Evolutionary conservation across 129 eudicot genomes (phyloP), one percentile per base, ranked within the genome.

Genomic region (Centrapalus pauciflorus): DNA sequence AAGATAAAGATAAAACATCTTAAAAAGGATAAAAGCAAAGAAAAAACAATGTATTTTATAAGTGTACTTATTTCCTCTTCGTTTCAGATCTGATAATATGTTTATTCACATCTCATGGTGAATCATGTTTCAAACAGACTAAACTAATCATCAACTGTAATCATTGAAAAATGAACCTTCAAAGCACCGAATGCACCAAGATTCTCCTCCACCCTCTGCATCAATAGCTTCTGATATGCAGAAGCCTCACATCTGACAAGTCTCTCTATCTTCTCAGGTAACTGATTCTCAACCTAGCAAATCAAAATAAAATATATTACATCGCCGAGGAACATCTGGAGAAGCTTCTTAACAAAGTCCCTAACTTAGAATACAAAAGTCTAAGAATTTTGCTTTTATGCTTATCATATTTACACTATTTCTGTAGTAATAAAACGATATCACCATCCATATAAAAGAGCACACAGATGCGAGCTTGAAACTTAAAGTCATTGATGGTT

Each of bases 171-270:
- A 71, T 26, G 50, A 79, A 93, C 98, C 98, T 93, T 93, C 58
- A 87, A 62, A 71, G 78, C 72, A 51, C 96, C 96, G 68, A 93
- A 68, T 38, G 96, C 91, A 69, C 98, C 98, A 70, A 88, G 96
- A 72, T 80, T 93, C 28, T 93, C 98, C 63, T 88, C 98, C 16
- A 93, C 98, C 69, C 98, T 85, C 90, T 84, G 88, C 90, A 93
- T 93, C 81, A 93, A 71, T 45, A 93, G 77, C 81, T 86, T 93
- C 77, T 93, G 98, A 81, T 93, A 93, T 25, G 96, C 83, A 67
- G 98, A 93, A 67, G 98, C 91, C 73, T 93, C 98, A 43, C 98
- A 93, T 75, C 98, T 88, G 55, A 93, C 88, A 20, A 93, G 95
- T 49, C 98, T 83, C 76, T 93, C 98, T 69, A 93, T 93, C 88